These are phyloP conservation scores for Thalia dealbata DNA, from an alignment of 176 grass and related monocot genomes.

Conservation along the genomic window DNA sequence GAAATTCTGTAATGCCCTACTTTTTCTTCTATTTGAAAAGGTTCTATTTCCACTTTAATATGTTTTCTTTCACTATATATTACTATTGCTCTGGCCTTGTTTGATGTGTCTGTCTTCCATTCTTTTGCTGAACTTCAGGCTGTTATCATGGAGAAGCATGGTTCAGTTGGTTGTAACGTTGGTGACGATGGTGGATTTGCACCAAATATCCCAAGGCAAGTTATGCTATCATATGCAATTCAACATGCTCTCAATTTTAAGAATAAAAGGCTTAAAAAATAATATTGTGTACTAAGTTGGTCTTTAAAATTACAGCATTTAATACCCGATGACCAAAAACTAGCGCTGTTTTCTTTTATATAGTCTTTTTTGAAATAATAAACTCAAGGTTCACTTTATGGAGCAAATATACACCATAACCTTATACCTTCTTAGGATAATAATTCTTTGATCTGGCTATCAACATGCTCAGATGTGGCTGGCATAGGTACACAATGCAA, in stretches of 20 bases:
- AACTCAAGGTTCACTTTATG: background rate
- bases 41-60: background rate
- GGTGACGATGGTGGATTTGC: constrained; percentile 88
- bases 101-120: background rate
- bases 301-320: background rate
- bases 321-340: background rate
- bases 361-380: background rate
- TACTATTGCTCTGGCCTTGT: background rate
- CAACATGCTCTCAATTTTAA: background rate
- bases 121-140: constrained; percentile 32
- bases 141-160: constrained; percentile 64
- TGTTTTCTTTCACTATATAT: background rate
- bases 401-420: background rate
- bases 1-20: background rate
- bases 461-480: background rate
- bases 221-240: constrained; percentile 15
- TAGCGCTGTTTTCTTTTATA: background rate
- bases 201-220: constrained; percentile 90
- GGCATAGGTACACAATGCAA: background rate
- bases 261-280: background rate
- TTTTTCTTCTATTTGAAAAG: background rate
- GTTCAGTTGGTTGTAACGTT: constrained; percentile 60
- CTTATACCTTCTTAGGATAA: background rate
- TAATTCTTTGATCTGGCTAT: background rate
- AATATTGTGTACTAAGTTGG: background rate